phyloP scores from a whole-genome alignment of 441 rosid species.

The Euphorbia corollata region DNA sequence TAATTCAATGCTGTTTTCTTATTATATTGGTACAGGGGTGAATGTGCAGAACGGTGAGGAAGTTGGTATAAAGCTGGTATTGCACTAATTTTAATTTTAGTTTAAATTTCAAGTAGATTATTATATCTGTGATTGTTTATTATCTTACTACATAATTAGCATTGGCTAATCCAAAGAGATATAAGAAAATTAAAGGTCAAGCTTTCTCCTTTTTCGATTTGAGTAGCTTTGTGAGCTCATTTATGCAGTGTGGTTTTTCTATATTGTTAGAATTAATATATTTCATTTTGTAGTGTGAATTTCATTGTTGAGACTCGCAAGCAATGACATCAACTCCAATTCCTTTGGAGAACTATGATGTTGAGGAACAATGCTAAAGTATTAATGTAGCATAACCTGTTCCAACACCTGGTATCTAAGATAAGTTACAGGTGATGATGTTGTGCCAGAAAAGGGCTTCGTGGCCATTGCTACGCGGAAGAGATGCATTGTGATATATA shows the following conservation, averaged over 20 bases:
- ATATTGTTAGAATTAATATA: neutral
- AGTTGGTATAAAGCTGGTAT: slow-evolving; percentile 88
- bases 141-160: neutral
- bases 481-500: too few relatives aligned
- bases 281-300: neutral
- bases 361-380: neutral
- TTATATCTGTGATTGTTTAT: neutral
- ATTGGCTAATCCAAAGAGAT: neutral
- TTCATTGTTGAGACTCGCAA: slow-evolving; percentile 3
- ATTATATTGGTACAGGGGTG: slow-evolving; percentile 41
- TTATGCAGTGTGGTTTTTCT: slow-evolving; percentile 7
- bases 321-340: neutral
- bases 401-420: too few relatives aligned
- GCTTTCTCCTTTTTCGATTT: neutral
- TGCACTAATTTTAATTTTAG: neutral
- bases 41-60: slow-evolving; percentile 90
- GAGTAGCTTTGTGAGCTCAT: neutral
- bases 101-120: neutral
- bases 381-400: too few relatives aligned
- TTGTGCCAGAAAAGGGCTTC: too few relatives aligned
- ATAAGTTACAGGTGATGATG: too few relatives aligned
- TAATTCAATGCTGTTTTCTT: slow-evolving; percentile 1
- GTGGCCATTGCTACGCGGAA: too few relatives aligned
- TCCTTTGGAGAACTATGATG: slow-evolving; percentile 2
- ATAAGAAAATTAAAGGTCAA: slow-evolving; percentile 1